These are phyloP conservation scores for Pistacia integerrima DNA, from an alignment of 345 rosid species.

Conservation along the genomic window DNA sequence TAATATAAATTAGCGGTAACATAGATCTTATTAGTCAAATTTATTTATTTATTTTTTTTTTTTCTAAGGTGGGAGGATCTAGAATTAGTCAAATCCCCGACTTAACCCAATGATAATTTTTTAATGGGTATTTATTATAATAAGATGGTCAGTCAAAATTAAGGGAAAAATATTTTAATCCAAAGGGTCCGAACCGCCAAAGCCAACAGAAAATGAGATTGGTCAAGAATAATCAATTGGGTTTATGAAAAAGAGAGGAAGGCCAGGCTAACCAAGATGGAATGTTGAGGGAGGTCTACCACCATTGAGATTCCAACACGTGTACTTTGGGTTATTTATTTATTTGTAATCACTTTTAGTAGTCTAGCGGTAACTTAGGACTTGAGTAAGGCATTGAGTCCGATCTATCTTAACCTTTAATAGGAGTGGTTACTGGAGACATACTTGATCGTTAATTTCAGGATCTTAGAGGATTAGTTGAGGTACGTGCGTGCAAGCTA, in stretches of 20 bases:
- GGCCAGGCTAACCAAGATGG: constrained; percentile 22
- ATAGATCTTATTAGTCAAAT: no score
- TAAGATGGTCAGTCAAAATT: neutral
- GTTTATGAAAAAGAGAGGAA: neutral
- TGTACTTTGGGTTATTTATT: neutral
- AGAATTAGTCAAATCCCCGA: constrained; percentile 21
- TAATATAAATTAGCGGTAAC: no score
- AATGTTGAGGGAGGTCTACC: constrained; percentile 13
- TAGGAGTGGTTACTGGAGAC: no score
- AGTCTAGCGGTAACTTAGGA: no score
- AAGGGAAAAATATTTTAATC: neutral
- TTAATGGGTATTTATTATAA: neutral
- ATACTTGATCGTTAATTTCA: no score
- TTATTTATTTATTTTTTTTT: neutral
- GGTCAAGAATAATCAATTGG: constrained; percentile 16
- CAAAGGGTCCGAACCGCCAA: neutral
- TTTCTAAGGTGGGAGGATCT: neutral
- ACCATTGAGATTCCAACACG: constrained; percentile 26
- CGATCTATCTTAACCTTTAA: no score
- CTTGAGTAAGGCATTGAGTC: no score
- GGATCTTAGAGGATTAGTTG: no score
- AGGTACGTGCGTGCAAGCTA: no score
- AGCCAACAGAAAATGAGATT: no score
- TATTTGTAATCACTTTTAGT: no score
- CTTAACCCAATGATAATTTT: constrained; percentile 11